Conservation (phyloP, 768 basidiomycete species). For the Boletus rubescentipes region DNA sequence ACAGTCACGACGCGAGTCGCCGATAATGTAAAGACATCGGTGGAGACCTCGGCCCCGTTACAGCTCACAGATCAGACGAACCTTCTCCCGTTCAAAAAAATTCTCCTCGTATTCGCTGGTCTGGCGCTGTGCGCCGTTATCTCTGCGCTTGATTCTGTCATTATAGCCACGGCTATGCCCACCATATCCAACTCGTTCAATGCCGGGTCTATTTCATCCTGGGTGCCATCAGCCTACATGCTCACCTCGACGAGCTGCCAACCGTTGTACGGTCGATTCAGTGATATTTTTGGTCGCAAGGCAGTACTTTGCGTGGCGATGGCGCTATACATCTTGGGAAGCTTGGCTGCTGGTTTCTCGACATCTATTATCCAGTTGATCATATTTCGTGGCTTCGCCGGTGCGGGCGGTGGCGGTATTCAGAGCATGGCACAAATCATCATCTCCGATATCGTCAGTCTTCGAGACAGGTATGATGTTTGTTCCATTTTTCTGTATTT, state of each 20-base stretch:
- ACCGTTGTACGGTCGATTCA: slow-evolving; percentile 58
- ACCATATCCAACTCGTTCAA: slow-evolving; percentile 66
- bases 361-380: slow-evolving; percentile 66
- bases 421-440: slow-evolving; percentile 70
- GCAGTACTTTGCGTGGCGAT: slow-evolving; percentile 55
- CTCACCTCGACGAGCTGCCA: slow-evolving; percentile 47
- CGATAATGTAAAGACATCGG: background rate
- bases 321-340: slow-evolving; percentile 64
- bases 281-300: slow-evolving; percentile 70
- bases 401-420: slow-evolving; percentile 70
- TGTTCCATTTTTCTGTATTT: background rate
- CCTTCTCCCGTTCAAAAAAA: slow-evolving; percentile 61
- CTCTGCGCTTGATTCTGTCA: slow-evolving; percentile 66
- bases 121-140: slow-evolving; percentile 61
- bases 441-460: slow-evolving; percentile 68
- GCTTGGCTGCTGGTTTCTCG: slow-evolving; percentile 64
- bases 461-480: slow-evolving; percentile 56
- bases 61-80: slow-evolving; percentile 74
- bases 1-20: background rate
- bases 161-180: slow-evolving; percentile 73
- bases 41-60: background rate
- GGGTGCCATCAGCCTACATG: slow-evolving; percentile 74
- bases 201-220: slow-evolving; percentile 45
- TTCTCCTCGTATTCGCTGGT: slow-evolving; percentile 61
- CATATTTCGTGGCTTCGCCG: slow-evolving; percentile 64